These are phyloP conservation scores for Cyberlindnera japonica DNA, from an alignment of 805 yeast genomes.

Conservation along the genomic window DNA sequence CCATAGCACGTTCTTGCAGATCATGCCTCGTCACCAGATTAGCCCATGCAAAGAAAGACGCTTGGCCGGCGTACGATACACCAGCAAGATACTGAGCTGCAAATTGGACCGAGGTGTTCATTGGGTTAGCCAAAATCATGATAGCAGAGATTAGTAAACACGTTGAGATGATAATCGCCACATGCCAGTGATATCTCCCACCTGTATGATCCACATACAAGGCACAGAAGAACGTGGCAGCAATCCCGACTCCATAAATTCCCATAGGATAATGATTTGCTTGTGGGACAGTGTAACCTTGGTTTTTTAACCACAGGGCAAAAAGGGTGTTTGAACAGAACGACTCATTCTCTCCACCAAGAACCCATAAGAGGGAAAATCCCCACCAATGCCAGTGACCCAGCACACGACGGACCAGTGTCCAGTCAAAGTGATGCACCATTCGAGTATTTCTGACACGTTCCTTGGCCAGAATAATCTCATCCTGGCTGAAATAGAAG, in stretches of 20 bases:
- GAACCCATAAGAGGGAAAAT: slow-evolving; percentile 48
- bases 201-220: slow-evolving; percentile 41
- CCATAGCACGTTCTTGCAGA: slow-evolving; percentile 59
- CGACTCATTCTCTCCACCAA: slow-evolving; percentile 48
- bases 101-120: slow-evolving; percentile 37
- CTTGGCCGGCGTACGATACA: slow-evolving; percentile 54
- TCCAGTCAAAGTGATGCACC: slow-evolving; percentile 36
- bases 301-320: slow-evolving; percentile 43
- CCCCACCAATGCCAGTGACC: slow-evolving; percentile 57
- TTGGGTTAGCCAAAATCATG: slow-evolving; percentile 42
- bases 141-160: slow-evolving; percentile 44
- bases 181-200: slow-evolving; percentile 47
- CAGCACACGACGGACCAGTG: slow-evolving; percentile 39
- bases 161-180: slow-evolving; percentile 42
- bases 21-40: slow-evolving; percentile 56
- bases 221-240: slow-evolving; percentile 42
- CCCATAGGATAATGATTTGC: slow-evolving; percentile 54
- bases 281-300: slow-evolving; percentile 38
- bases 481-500: slow-evolving; percentile 39
- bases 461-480: slow-evolving; percentile 37
- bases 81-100: slow-evolving; percentile 57
- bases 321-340: slow-evolving; percentile 44
- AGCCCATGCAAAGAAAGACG: slow-evolving; percentile 62
- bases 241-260: slow-evolving; percentile 48
- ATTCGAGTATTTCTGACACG: slow-evolving; percentile 38